Evolutionary conservation across 2,329 filamentous ascomycete genomes (phyloP).

Genomic region (Penicillium psychrosexuale): DNA sequence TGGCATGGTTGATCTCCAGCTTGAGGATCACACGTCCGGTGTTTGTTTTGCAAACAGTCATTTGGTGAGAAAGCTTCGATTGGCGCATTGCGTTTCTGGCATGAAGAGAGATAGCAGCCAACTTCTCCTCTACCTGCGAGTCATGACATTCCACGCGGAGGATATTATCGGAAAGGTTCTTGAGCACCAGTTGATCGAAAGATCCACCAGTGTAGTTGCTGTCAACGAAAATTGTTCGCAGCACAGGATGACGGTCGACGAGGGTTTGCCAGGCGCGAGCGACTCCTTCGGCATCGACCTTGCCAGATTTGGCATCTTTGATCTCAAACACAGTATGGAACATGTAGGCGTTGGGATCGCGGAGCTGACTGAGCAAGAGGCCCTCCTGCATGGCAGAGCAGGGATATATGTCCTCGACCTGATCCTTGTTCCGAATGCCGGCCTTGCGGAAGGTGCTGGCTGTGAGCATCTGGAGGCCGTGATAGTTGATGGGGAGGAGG

Average conservation of each 20-base stretch:
- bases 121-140: conserved; percentile 25
- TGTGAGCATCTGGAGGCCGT: conserved; percentile 38
- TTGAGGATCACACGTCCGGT: conserved; percentile 34
- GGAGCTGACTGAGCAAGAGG: conserved; percentile 38
- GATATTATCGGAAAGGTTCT: conserved; percentile 23
- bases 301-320: conserved; percentile 16
- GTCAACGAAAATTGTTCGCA: conserved; percentile 37
- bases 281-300: conserved; percentile 28
- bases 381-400: conserved; percentile 40
- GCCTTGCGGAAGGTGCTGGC: conserved; percentile 35
- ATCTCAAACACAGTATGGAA: conserved; percentile 39
- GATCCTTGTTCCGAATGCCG: conserved; percentile 30
- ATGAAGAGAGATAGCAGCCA: conserved; percentile 29
- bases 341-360: conserved; percentile 36
- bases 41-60: conserved; percentile 34
- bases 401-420: conserved; percentile 37
- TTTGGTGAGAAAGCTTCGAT: conserved; percentile 33
- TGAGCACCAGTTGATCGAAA: conserved; percentile 40
- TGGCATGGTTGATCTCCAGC: conserved; percentile 39
- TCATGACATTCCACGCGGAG: conserved; percentile 32
- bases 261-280: conserved; percentile 35
- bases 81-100: conserved; percentile 25
- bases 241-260: conserved; percentile 32
- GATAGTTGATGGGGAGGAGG: conserved; percentile 44
- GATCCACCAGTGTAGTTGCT: conserved; percentile 34